Base-by-base conservation (phyloP, 176 grass and related monocot species). In the Tillandsia leiboldiana region DNA sequence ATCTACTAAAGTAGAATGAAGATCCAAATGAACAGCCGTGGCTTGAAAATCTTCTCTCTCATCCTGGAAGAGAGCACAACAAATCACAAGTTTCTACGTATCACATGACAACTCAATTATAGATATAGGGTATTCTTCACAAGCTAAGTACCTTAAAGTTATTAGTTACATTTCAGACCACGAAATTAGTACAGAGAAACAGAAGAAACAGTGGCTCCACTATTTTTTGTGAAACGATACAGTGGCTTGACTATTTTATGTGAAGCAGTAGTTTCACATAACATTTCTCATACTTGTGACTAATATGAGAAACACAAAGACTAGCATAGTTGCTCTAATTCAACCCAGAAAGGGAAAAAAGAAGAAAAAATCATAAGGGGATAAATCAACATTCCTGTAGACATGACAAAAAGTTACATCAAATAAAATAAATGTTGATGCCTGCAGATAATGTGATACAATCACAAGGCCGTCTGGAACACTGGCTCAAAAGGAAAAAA, bases 1-100 rank as follows among this genome's bases (percentile, higher is more conserved):
- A 54, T 84, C 81, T 7, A 48, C 70, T 7, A 63, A 50, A 53
- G 49, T 63, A 48, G 81, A 69, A 26, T 77, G 77, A 67, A 74
- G 18, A 8, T 84, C 85, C 61, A 9, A 54, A 53, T 74, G 64
- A 48, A 50, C 69, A 77, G 83, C 85, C 2, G 77, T 70, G 54
- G 56, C 77, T 28, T 83, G 73, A 0, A 20, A 52, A 18, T 28
- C 73, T 33, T 83, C 85, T 10, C 69, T 68, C 48, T 77, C 85
- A 47, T 80, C 81, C 80, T 87, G 69, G 28, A 9, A 61, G 48
- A 3, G 12, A 53, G 48, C 1, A 73, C 56, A 63, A 65, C 7
- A 66, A 50, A 69, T 79, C 68, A 83, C 50, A 9, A 73, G 28
- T 8, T 49, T 69, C 11, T 17, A 68, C 58, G 49, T 51, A 50